phyloP scores from a whole-genome alignment of 495 filamentous ascomycete genomes.

The Aspergillus sclerotioniger region DNA sequence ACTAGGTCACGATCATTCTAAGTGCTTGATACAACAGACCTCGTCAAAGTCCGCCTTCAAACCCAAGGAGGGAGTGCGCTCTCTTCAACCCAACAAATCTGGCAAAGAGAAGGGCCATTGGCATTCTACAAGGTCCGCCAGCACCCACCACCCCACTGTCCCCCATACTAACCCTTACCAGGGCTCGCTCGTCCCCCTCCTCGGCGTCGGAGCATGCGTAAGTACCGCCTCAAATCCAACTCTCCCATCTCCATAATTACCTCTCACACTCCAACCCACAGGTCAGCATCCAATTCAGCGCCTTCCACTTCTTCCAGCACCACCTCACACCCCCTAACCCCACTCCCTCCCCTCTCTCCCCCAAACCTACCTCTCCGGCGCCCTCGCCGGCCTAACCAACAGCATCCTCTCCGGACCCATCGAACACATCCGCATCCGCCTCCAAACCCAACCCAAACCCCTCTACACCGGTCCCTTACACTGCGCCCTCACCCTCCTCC shows the following conservation, averaged over 20 bases:
- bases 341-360: constrained; percentile 51
- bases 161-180: background rate
- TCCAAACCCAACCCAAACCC: constrained; percentile 57
- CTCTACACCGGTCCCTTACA: constrained; percentile 33
- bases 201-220: constrained; percentile 86
- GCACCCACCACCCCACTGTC: no score
- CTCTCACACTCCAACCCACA: no score
- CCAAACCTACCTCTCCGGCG: constrained; percentile 77
- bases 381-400: constrained; percentile 79
- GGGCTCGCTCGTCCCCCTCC: constrained; percentile 75
- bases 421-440: constrained; percentile 83
- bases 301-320: constrained; percentile 75
- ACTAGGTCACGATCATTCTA: background rate
- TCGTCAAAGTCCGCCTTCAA: constrained; percentile 86
- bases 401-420: constrained; percentile 73
- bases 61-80: constrained; percentile 69
- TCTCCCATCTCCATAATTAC: no score
- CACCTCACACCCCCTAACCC: background rate
- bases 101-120: constrained; percentile 60
- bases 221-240: background rate
- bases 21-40: constrained; percentile 39
- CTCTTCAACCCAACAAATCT: constrained; percentile 67
- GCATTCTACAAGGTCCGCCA: constrained; percentile 73
- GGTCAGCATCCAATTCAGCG: constrained; percentile 77
- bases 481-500: constrained; percentile 65